These are phyloP conservation scores for Plasmodium ovale DNA, from an alignment of 169 alveolate genomes.

Conservation along the genomic window DNA sequence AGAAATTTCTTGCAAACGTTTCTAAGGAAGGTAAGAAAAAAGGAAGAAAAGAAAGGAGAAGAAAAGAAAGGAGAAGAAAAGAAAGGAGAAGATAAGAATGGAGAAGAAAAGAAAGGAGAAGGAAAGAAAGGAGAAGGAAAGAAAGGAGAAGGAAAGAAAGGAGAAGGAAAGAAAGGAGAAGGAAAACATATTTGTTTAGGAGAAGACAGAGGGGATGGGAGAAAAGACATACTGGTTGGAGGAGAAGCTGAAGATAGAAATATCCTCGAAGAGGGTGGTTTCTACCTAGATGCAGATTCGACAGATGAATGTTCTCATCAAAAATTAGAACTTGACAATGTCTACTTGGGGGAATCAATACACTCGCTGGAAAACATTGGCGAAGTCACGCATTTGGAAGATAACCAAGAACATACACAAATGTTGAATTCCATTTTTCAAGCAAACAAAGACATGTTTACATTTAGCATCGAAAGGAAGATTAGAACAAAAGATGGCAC, in stretches of 20 bases:
- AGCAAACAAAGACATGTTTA: conserved; percentile 21
- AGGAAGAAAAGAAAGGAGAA: background rate
- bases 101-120: background rate
- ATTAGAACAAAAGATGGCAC: background rate
- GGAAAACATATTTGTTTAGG: no score
- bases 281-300: background rate
- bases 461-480: conserved; percentile 48
- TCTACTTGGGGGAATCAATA: no score
- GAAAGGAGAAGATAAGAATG: background rate
- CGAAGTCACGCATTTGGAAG: conserved; percentile 9
- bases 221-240: background rate
- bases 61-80: conserved; percentile 7
- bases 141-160: background rate
- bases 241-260: background rate
- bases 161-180: background rate
- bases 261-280: background rate
- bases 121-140: background rate
- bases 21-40: conserved; percentile 8
- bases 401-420: conserved; percentile 22
- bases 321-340: no score
- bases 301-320: background rate
- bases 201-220: conserved; percentile 7
- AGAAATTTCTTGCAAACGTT: conserved; percentile 38
- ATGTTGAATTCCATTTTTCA: conserved; percentile 31
- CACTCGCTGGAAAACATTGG: background rate